These are phyloP conservation scores for Nakataea oryzae DNA, from an alignment of 2,329 filamentous ascomycete species.

Conservation along the genomic window DNA sequence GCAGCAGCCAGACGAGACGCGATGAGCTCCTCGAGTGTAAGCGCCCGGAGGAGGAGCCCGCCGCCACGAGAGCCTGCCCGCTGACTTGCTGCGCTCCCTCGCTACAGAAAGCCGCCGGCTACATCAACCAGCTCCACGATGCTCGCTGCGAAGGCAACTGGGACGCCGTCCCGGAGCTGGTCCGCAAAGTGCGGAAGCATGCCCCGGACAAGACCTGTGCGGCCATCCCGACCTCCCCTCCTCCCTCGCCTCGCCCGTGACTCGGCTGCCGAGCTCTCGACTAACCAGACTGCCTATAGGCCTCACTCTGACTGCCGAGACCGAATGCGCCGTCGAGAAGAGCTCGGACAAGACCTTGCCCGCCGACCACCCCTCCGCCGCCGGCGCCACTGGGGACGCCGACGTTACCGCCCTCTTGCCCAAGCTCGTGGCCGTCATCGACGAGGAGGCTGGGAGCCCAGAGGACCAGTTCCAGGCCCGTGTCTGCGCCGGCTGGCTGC, in stretches of 20 bases:
- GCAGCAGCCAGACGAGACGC: not conserved
- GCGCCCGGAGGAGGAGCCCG: not conserved
- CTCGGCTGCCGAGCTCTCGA: constrained; percentile 9
- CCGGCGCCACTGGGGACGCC: constrained; percentile 27
- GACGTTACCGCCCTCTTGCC: constrained; percentile 32
- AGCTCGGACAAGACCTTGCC: constrained; percentile 32
- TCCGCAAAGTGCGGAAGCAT: constrained; percentile 92
- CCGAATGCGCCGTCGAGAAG: constrained; percentile 55
- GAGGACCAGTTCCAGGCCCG: constrained; percentile 67
- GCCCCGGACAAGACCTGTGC: constrained; percentile 76
- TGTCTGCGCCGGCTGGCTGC: constrained; percentile 75
- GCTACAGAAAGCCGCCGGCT: constrained; percentile 62
- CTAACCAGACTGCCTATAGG: constrained; percentile 33
- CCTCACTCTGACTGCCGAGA: constrained; percentile 58
- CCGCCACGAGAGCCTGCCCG: not conserved
- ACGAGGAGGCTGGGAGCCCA: constrained; percentile 38
- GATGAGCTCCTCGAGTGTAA: constrained; percentile 2
- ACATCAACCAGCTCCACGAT: constrained; percentile 72
- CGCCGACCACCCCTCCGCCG: constrained; percentile 28
- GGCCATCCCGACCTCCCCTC: constrained; percentile 16
- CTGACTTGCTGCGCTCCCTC: not conserved
- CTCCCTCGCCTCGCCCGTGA: constrained; percentile 5
- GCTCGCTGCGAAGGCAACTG: constrained; percentile 84
- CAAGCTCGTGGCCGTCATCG: constrained; percentile 44
- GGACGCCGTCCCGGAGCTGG: constrained; percentile 76